phyloP scores from a whole-genome alignment of 192 early-diverging fungal genomes.

The Phycomyces nitens region DNA sequence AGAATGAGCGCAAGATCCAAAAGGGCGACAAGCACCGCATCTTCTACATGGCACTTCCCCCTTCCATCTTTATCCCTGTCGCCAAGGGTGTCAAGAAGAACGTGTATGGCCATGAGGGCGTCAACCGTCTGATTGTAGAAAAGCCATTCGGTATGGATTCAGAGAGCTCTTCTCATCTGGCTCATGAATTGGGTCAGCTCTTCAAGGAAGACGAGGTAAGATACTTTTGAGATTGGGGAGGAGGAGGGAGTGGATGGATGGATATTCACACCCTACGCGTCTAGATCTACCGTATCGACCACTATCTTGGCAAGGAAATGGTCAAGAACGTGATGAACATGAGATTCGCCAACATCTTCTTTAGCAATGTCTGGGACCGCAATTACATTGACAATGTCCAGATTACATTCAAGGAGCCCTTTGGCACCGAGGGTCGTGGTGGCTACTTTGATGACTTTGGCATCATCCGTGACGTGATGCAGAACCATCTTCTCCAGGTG shows the following conservation, averaged over 20 bases:
- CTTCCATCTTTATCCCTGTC: constrained; percentile 84
- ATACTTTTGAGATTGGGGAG: background rate
- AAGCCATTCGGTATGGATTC: constrained; percentile 95
- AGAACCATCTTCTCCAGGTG: constrained; percentile 91
- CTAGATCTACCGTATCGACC: constrained; percentile 91
- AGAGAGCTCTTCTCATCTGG: constrained; percentile 67
- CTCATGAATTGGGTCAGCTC: constrained; percentile 60
- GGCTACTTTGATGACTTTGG: constrained; percentile 99
- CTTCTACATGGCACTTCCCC: constrained; percentile 85
- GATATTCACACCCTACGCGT: too few relatives aligned
- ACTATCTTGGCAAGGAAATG: constrained; percentile 97
- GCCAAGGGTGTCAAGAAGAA: constrained; percentile 67
- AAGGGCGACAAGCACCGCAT: constrained; percentile 45
- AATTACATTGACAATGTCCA: constrained; percentile 84
- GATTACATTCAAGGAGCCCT: constrained; percentile 94
- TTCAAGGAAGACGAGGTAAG: constrained; percentile 78
- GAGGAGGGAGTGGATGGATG: background rate
- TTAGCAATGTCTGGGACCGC: constrained; percentile 83
- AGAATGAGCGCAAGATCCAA: constrained; percentile 35
- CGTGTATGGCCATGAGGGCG: constrained; percentile 59
- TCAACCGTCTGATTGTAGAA: constrained; percentile 86
- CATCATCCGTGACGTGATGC: constrained; percentile 95
- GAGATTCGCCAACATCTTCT: constrained; percentile 86
- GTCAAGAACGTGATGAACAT: constrained; percentile 91
- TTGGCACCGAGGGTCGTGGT: constrained; percentile 94